phyloP scores from a whole-genome alignment of 129 eudicot species.

The Erigeron canadensis region DNA sequence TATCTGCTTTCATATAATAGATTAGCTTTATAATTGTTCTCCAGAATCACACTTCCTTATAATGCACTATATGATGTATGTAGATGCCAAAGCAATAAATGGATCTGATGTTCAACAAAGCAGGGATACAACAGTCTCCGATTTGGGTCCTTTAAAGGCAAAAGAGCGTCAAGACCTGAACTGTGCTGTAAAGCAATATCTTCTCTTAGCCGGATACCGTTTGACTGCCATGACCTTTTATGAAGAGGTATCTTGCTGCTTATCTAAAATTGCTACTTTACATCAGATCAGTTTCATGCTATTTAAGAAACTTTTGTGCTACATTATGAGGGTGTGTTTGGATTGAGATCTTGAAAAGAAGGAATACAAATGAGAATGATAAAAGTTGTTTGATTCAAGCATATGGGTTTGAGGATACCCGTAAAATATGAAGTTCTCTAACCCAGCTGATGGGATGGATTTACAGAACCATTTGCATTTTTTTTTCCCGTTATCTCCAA shows the following conservation, averaged over 20 bases:
- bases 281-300: conserved; percentile 12
- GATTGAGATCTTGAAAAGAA: too few species aligned
- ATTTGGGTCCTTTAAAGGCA: conserved; percentile 89
- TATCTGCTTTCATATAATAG: conserved; percentile 13
- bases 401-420: too few species aligned
- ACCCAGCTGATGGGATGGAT: too few species aligned
- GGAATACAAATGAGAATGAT: too few species aligned
- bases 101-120: conserved; percentile 45
- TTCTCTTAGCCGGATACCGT: conserved; percentile 94
- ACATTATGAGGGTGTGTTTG: not conserved
- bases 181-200: conserved; percentile 94
- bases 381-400: too few species aligned
- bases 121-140: conserved; percentile 56
- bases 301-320: conserved; percentile 5
- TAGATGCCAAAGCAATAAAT: conserved; percentile 48
- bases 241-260: conserved; percentile 74
- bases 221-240: conserved; percentile 98
- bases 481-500: too few species aligned
- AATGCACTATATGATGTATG: conserved; percentile 38
- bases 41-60: conserved; percentile 16
- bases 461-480: too few species aligned
- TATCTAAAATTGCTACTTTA: conserved; percentile 8
- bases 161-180: conserved; percentile 87
- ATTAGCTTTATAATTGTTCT: conserved; percentile 16
- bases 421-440: too few species aligned